Percentiles rank a stretch among this genome's conserved stretches.
Evolutionary conservation across 2,329 filamentous ascomycete species (phyloP).

Genomic region (Exophiala bonariae): DNA sequence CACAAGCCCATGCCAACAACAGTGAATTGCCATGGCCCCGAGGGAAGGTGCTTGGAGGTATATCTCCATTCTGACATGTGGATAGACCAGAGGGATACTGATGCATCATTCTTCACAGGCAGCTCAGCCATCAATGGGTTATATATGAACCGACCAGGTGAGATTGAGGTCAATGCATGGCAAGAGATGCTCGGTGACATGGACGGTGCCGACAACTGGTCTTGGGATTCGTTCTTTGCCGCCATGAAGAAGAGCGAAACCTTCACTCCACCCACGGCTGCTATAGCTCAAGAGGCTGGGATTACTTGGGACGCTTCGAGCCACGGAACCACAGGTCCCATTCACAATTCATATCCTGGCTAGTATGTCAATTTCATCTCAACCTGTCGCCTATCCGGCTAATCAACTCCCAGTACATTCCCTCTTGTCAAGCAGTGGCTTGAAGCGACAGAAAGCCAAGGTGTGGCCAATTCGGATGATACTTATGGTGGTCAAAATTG

Average conservation of each 20-base stretch:
- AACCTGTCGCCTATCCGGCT: constrained; percentile 3
- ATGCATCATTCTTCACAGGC: constrained; percentile 20
- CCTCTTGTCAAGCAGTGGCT: constrained; percentile 18
- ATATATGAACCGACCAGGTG: constrained; percentile 36
- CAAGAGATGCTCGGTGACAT: constrained; percentile 34
- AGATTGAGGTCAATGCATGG: constrained; percentile 37
- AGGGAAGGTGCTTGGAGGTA: constrained; percentile 36
- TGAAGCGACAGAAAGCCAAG: constrained; percentile 24
- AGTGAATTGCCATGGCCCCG: constrained; percentile 36
- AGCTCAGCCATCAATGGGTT: constrained; percentile 39
- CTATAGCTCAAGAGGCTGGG: constrained; percentile 36
- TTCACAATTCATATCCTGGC: constrained; percentile 47
- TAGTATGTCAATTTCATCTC: background rate
- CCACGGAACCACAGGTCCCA: constrained; percentile 48
- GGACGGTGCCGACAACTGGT: constrained; percentile 37
- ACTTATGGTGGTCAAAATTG: constrained; percentile 35
- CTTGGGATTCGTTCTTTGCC: constrained; percentile 36
- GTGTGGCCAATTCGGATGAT: constrained; percentile 30
- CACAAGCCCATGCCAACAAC: constrained; percentile 32
- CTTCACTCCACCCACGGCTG: constrained; percentile 42
- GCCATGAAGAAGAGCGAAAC: constrained; percentile 39
- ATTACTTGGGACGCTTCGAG: constrained; percentile 40
- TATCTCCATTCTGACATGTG: background rate
- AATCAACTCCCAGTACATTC: constrained; percentile 28
- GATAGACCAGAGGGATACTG: constrained; percentile 9